Percentiles rank a stretch among this genome's conserved stretches.
Conservation (phyloP, 345 rosid species). For the Moricandia arvensis region DNA sequence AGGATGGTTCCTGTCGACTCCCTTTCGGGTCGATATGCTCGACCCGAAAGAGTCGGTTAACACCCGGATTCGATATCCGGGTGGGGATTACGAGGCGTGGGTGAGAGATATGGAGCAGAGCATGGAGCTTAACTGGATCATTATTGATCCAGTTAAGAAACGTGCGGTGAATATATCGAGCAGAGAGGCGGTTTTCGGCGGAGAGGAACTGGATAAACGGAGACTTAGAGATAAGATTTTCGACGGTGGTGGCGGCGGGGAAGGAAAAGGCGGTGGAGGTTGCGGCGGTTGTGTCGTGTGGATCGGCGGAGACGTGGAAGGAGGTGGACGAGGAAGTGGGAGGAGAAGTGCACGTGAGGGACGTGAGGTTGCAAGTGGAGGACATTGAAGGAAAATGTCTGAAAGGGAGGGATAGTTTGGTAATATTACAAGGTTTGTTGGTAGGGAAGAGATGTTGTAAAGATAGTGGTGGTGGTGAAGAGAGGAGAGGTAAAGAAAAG, state of each 20-base stretch:
- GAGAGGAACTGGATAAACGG: slow-evolving; percentile 68
- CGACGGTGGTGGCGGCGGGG: slow-evolving; percentile 33
- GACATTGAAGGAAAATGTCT: slow-evolving; percentile 73
- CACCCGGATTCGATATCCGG: slow-evolving; percentile 35
- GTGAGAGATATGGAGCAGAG: slow-evolving; percentile 50
- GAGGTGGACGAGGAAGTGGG: slow-evolving; percentile 64
- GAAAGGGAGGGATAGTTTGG: slow-evolving; percentile 72
- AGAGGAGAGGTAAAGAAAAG: slow-evolving; percentile 14
- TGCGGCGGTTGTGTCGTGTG: slow-evolving; percentile 33
- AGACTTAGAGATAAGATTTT: slow-evolving; percentile 52
- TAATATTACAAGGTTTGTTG: slow-evolving; percentile 48
- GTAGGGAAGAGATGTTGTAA: slow-evolving; percentile 44
- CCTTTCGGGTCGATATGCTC: slow-evolving; percentile 60
- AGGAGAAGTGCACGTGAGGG: slow-evolving; percentile 66
- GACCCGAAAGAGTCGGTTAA: slow-evolving; percentile 49
- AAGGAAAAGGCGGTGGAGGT: not conserved
- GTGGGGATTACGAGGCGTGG: slow-evolving; percentile 43
- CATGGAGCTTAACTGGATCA: slow-evolving; percentile 58
- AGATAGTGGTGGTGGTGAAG: too few relatives aligned
- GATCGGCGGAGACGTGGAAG: slow-evolving; percentile 42
- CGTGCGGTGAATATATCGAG: slow-evolving; percentile 66
- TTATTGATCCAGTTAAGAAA: slow-evolving; percentile 59
- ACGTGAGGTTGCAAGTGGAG: slow-evolving; percentile 63
- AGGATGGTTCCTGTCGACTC: slow-evolving; percentile 58
- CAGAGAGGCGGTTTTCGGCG: slow-evolving; percentile 51